Base-by-base conservation (phyloP, 2,329 filamentous ascomycete genomes). In the Tolypocladium tundrense region DNA sequence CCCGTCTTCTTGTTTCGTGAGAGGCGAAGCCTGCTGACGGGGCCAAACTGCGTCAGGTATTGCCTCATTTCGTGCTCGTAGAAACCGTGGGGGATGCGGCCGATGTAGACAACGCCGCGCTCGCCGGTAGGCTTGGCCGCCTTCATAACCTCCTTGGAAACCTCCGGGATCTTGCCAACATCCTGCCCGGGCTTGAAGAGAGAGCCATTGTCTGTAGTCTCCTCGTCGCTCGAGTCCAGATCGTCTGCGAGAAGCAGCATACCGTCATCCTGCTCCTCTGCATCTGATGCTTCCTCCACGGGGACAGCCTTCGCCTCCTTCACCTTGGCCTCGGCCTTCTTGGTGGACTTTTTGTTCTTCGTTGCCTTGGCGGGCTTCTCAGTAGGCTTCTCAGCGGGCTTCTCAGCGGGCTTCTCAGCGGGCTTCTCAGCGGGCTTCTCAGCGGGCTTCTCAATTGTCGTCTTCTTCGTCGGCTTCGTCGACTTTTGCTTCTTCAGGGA, bases 61-160 rank as follows among this genome's bases (percentile, higher is more conserved):
- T 87, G 85, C 66, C 85, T 86, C 88, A 99, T 95, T 76, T 97
- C 88, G 68, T 91, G 84, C 77, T 99, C 94, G 80, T 93, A 97
- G 84, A 99, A 99, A 75, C 94, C 77, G 75, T 94, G 90, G 43
- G 92, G 92, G 60, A 96, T 87, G 63, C 91, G 90, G 70, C 90
- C 91, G 67, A 99, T 81, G 75, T 96, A 97, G 68, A 97, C 81
- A 45, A 94, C 87, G 53, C 92, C 93, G 1, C 89, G 84, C 55
- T 82, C 80, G 53, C 80, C 78, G 58, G 77, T 76, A 24, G 68
- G 66, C 64, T 74, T 70, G 33, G 75, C 72, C 27, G 77, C 74
- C 65, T 78, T 75, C 61, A 73, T 67, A 11, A 75, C 63, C 53
- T 77, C 75, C 63, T 76, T 75, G 59, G 79, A 73, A 24, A 75